Conservation (phyloP, 2,329 filamentous ascomycete species). For the Penicillium sumatraense region DNA sequence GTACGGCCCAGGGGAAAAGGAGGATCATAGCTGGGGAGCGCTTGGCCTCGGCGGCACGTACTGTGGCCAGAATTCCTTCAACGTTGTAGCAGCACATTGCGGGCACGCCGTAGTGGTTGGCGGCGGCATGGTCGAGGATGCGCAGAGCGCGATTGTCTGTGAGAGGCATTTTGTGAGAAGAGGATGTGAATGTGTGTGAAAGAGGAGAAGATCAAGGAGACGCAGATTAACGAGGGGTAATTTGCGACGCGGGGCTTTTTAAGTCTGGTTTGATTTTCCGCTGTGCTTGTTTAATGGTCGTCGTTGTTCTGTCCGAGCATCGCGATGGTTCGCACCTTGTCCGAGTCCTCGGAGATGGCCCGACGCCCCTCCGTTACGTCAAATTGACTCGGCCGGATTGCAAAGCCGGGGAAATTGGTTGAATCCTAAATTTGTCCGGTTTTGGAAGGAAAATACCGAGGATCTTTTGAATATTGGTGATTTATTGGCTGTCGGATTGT, state of each 20-base stretch:
- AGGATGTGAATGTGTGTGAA: slow-evolving; percentile 27
- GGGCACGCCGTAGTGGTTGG: slow-evolving; percentile 62
- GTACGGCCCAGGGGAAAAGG: slow-evolving; percentile 74
- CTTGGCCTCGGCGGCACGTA: slow-evolving; percentile 70
- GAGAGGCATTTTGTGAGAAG: slow-evolving; percentile 40
- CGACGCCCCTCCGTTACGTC: slow-evolving; percentile 17
- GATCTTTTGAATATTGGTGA: neutral
- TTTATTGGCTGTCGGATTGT: neutral
- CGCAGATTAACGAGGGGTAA: neutral
- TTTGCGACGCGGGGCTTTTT: slow-evolving; percentile 2
- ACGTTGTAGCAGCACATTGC: slow-evolving; percentile 71
- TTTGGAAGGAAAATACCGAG: neutral
- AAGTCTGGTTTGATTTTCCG: neutral
- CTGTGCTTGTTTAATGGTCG: neutral
- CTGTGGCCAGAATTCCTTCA: slow-evolving; percentile 71
- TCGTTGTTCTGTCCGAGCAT: slow-evolving; percentile 15
- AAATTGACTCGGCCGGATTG: slow-evolving; percentile 7
- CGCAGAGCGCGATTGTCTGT: slow-evolving; percentile 57
- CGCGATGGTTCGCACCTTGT: slow-evolving; percentile 17
- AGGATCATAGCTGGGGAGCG: slow-evolving; percentile 71
- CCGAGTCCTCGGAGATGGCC: slow-evolving; percentile 22
- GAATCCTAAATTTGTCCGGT: neutral
- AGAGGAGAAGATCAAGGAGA: neutral
- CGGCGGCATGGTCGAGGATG: slow-evolving; percentile 62
- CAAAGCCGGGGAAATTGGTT: neutral